Conservation (phyloP, 306 rosid genomes). For the Vicia villosa region DNA sequence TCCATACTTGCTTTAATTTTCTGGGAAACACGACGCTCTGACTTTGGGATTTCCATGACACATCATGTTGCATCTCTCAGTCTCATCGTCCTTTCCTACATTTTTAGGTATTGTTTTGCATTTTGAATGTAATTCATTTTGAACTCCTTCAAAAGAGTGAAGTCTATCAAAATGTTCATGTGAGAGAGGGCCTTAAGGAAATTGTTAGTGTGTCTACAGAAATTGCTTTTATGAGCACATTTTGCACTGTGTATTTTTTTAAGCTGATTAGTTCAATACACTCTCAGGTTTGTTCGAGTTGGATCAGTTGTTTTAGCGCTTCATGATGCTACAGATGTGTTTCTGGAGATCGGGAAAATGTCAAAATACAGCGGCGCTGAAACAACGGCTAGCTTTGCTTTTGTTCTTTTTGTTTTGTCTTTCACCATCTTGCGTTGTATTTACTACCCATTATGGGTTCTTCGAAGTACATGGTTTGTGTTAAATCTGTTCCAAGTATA, state of each 20-base stretch:
- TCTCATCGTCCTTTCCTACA: slow-evolving; percentile 82
- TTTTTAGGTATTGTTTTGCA: slow-evolving; percentile 59
- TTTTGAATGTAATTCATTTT: neutral
- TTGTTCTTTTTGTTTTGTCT: slow-evolving; percentile 72
- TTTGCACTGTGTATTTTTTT: slow-evolving; percentile 13
- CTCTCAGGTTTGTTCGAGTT: slow-evolving; percentile 87
- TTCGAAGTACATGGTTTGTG: slow-evolving; percentile 90
- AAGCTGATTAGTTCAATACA: slow-evolving; percentile 31
- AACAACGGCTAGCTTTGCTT: slow-evolving; percentile 72
- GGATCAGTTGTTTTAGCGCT: slow-evolving; percentile 93
- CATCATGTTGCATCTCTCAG: slow-evolving; percentile 84
- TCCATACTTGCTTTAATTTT: slow-evolving; percentile 92
- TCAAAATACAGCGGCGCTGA: slow-evolving; percentile 86
- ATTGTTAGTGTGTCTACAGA: too few species aligned
- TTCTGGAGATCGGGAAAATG: slow-evolving; percentile 95
- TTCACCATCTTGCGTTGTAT: slow-evolving; percentile 80
- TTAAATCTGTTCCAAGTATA: slow-evolving; percentile 5
- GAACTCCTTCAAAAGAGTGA: too few species aligned
- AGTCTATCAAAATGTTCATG: too few species aligned
- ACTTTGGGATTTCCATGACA: slow-evolving; percentile 90
- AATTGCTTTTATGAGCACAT: neutral
- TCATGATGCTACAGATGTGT: slow-evolving; percentile 95
- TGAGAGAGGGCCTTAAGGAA: too few species aligned
- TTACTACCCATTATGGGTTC: slow-evolving; percentile 91
- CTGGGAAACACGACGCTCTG: slow-evolving; percentile 95